Conservation (phyloP, 768 basidiomycete species). For the Cystoderma amianthinum region DNA sequence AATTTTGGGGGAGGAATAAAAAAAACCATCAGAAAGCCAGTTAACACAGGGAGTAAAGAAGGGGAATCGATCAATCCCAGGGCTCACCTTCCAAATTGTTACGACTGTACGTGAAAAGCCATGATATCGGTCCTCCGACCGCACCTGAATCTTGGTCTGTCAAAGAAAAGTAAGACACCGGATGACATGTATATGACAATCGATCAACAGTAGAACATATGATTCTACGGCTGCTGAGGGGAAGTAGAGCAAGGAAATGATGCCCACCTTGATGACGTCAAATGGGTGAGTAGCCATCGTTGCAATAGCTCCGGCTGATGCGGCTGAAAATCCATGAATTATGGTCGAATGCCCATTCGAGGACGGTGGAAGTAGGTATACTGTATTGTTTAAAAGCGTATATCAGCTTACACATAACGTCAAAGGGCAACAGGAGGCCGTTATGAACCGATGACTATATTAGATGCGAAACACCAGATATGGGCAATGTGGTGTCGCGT, state of each 20-base stretch:
- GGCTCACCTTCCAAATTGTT: conserved; percentile 64
- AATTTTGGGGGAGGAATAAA: neutral
- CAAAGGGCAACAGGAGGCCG: too few relatives aligned
- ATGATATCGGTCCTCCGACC: conserved; percentile 69
- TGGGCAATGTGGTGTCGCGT: too few relatives aligned
- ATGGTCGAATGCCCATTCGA: conserved; percentile 39
- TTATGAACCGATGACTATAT: too few relatives aligned
- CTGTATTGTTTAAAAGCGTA: too few relatives aligned
- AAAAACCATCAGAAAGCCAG: neutral
- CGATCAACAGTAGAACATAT: neutral
- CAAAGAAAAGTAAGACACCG: neutral
- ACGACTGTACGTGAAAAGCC: conserved; percentile 57
- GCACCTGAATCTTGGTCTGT: conserved; percentile 90
- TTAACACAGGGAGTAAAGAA: neutral
- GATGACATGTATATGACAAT: conserved; percentile 4
- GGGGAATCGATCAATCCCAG: neutral
- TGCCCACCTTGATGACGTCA: conserved; percentile 80
- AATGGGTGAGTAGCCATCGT: conserved; percentile 88
- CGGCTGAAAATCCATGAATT: conserved; percentile 63
- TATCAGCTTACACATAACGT: too few relatives aligned
- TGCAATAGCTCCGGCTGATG: conserved; percentile 77
- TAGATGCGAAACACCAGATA: too few relatives aligned
- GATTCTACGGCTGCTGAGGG: too few relatives aligned
- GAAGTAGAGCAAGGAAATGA: neutral
- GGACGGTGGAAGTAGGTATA: conserved; percentile 25